These are phyloP conservation scores for Diaporthe vaccinii DNA, from an alignment of 2,329 filamentous ascomycete genomes.

Conservation along the genomic window DNA sequence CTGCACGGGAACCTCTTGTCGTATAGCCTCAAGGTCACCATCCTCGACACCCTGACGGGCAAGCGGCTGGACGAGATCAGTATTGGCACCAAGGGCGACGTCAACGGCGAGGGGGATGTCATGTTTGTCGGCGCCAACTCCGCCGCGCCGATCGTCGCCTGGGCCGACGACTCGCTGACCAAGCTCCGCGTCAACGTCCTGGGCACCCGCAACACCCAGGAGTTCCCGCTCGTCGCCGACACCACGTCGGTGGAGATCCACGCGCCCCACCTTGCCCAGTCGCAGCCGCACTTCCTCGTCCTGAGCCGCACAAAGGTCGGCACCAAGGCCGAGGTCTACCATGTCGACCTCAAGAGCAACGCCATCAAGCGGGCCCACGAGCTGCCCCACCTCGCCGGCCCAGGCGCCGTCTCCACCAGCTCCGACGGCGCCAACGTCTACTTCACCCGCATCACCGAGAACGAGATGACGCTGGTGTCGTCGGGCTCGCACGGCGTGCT, in stretches of 20 bases:
- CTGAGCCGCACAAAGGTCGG: conserved; percentile 79
- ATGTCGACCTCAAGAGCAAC: conserved; percentile 79
- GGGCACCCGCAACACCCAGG: conserved; percentile 69
- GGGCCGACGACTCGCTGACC: conserved; percentile 74
- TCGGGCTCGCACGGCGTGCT: conserved; percentile 83
- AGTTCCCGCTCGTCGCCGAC: conserved; percentile 63
- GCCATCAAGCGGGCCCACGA: conserved; percentile 83
- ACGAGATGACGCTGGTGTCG: conserved; percentile 80
- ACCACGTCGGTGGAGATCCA: conserved; percentile 74
- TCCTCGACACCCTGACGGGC: conserved; percentile 80
- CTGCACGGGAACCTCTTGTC: conserved; percentile 78
- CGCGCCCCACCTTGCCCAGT: conserved; percentile 78
- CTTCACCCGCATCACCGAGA: conserved; percentile 84
- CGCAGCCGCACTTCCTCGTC: conserved; percentile 86
- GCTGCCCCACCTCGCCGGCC: conserved; percentile 77
- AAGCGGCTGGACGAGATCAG: conserved; percentile 78
- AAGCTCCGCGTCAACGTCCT: conserved; percentile 81
- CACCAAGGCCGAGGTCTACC: conserved; percentile 89
- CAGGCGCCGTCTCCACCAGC: conserved; percentile 83
- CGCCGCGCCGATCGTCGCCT: conserved; percentile 80
- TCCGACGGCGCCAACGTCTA: conserved; percentile 86
- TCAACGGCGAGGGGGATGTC: conserved; percentile 74
- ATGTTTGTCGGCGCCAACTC: conserved; percentile 83
- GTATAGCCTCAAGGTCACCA: conserved; percentile 81
- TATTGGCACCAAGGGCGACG: conserved; percentile 81